A percentile compares a stretch with the other conserved stretches of the same genome.
phyloP scores from a whole-genome alignment of 257 asterid genomes.

The Solanum etuberosum region DNA sequence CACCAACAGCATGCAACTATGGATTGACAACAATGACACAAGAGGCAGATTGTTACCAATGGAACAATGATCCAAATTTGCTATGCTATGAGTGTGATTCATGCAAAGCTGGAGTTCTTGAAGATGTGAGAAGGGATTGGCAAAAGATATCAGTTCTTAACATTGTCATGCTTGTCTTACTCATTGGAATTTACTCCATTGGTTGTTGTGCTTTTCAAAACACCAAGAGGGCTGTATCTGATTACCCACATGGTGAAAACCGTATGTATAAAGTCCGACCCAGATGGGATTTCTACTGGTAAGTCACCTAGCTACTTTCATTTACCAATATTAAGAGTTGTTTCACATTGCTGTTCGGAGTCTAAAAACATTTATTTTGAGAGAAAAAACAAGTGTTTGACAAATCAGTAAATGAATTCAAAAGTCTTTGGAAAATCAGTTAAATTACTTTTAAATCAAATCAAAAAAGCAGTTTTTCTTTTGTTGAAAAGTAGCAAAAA shows the following conservation, averaged over 20 bases:
- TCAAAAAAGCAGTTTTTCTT: too few relatives aligned
- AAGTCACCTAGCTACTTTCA: background rate
- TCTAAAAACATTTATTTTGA: too few relatives aligned
- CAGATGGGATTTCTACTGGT: constrained; percentile 96
- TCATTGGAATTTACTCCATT: constrained; percentile 69
- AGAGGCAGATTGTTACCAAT: constrained; percentile 71
- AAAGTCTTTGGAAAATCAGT: too few relatives aligned
- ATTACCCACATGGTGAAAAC: constrained; percentile 54
- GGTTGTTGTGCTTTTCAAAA: constrained; percentile 95
- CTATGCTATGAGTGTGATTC: constrained; percentile 89
- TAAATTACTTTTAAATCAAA: too few relatives aligned
- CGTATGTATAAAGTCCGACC: constrained; percentile 84
- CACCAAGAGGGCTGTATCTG: constrained; percentile 50
- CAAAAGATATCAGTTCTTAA: constrained; percentile 75
- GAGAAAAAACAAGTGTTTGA: too few relatives aligned
- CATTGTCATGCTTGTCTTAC: constrained; percentile 65
- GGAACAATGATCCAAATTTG: constrained; percentile 64
- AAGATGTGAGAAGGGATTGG: constrained; percentile 75
- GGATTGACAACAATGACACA: constrained; percentile 33
- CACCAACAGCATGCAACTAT: constrained; percentile 84
- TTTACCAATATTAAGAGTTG: too few relatives aligned
- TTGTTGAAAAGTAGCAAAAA: too few relatives aligned
- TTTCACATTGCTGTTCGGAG: too few relatives aligned
- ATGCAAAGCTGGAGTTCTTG: constrained; percentile 92
- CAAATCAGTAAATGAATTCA: too few relatives aligned